These are phyloP conservation scores for Mycena vitilis DNA, from an alignment of 768 basidiomycete genomes.

Conservation along the genomic window DNA sequence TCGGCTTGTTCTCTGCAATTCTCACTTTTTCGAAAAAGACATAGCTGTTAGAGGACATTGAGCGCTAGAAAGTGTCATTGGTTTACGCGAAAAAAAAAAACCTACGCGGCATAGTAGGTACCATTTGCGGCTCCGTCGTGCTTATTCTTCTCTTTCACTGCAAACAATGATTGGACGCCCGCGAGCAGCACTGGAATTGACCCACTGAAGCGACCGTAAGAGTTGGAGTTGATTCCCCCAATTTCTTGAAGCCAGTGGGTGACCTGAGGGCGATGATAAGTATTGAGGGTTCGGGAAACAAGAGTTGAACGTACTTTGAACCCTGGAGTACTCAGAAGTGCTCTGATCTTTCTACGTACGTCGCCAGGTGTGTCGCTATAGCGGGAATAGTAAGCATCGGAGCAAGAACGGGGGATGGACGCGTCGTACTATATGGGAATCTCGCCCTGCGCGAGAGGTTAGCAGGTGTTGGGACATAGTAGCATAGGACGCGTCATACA, in stretches of 20 bases:
- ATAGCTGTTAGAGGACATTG: constrained; percentile 26
- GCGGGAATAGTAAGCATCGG: background rate
- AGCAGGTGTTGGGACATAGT: background rate
- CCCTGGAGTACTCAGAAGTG: constrained; percentile 52
- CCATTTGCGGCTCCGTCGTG: constrained; percentile 56
- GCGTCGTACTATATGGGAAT: constrained; percentile 45
- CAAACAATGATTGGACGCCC: too few relatives aligned
- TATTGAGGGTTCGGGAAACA: background rate
- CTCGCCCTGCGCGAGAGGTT: constrained; percentile 28
- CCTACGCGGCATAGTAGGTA: constrained; percentile 59
- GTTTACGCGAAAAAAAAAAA: constrained; percentile 6
- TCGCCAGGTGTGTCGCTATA: constrained; percentile 59
- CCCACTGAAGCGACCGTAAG: constrained; percentile 58
- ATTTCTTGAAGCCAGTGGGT: constrained; percentile 60
- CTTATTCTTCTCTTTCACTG: constrained; percentile 58
- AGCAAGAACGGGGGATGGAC: background rate
- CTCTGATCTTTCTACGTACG: constrained; percentile 57
- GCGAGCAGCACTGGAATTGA: background rate
- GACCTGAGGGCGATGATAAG: constrained; percentile 43
- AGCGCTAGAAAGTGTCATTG: constrained; percentile 45
- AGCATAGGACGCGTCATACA: constrained; percentile 37
- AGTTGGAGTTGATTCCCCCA: constrained; percentile 59
- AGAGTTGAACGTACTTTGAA: constrained; percentile 49
- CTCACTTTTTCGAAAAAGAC: constrained; percentile 64
- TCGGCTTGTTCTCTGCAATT: constrained; percentile 52